phyloP scores from a whole-genome alignment of 1,284 basidiomycete species.

The Ceratobasidium sp. region DNA sequence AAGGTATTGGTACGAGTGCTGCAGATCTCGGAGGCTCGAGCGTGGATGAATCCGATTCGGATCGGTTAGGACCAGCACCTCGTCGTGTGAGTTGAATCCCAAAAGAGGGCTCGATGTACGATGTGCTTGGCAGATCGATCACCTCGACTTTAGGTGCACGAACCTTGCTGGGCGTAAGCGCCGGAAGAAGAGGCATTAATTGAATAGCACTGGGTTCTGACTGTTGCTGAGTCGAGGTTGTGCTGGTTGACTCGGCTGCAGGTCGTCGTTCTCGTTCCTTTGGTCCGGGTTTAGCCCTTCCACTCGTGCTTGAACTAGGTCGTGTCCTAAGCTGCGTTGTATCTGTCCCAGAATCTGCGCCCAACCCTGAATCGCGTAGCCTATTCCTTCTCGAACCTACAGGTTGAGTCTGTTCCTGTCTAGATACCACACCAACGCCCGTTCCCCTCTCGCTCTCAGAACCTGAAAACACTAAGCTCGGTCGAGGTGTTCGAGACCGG shows the following conservation, averaged over 20 bases:
- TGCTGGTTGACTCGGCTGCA: background rate
- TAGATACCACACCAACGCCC: background rate
- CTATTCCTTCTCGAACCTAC: background rate
- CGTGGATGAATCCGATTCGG: conserved; percentile 1
- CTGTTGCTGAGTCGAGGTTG: background rate
- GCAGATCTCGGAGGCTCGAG: conserved; percentile 13
- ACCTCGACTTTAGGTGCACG: conserved; percentile 16
- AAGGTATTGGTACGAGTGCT: background rate
- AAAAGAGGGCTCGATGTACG: conserved; percentile 32
- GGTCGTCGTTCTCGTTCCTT: background rate
- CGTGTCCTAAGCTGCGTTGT: background rate
- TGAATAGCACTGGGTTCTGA: background rate
- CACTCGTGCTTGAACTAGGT: background rate
- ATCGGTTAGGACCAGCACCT: background rate
- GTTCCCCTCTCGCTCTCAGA: conserved; percentile 14
- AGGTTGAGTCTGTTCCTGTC: background rate
- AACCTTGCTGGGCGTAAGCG: conserved; percentile 24
- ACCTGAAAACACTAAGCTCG: background rate
- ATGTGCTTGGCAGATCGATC: conserved; percentile 20
- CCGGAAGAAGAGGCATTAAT: conserved; percentile 26
- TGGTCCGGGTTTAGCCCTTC: background rate
- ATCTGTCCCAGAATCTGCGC: conserved; percentile 28
- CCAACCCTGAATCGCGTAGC: conserved; percentile 25
- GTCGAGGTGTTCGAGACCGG: conserved; percentile 12
- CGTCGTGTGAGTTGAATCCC: background rate